Base-by-base conservation (phyloP, 1,139 yeast species). In the Zygosaccharomyces pseudobailii region DNA sequence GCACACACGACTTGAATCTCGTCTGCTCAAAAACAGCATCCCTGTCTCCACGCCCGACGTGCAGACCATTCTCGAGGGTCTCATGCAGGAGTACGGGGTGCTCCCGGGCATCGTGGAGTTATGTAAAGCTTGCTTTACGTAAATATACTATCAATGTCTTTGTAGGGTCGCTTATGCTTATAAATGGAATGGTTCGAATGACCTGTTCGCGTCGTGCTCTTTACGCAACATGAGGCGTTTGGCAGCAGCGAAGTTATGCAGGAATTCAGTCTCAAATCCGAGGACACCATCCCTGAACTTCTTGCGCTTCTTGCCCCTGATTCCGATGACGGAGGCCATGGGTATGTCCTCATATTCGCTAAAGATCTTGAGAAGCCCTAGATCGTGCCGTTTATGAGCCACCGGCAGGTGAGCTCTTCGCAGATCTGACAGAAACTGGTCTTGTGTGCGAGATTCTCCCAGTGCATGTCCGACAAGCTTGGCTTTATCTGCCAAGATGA, bases 301-400 rank as follows among this genome's bases (percentile, higher is more conserved):
- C 55, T 58, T 62, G 36, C 68, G 56, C 45, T 63, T 66, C 50
- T 65, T 64, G 37, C 68, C 68, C 40, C 69, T 61, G 24, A 65
- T 59, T n/a, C 69, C 69, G 13, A 64, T 56, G 5, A 63, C 59
- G 4, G 65, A 59, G 1, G 67, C 68, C 57, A 65, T 55, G 4
- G 68, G 57, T 19, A 63, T 61, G 42, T 65, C 68, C 40, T 65
- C 68, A 40, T 51, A 63, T 39, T 63, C 66, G 46, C 59, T 57
- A 45, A 63, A 65, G 32, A 63, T 51, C 40, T 59, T 62, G 31
- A 65, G 42, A 24, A 63, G 47, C 0, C 68, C 68, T 9, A 63
- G 40, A 41, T 63, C 67, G 25, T 55, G 48, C 20, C 67, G 54
- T 46, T 62, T 62, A 24, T 40, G 21, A 30, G 54, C 49, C 3